These are phyloP conservation scores for Lecanicillium sp. DNA, from an alignment of 2,329 filamentous ascomycete genomes.

Conservation along the genomic window DNA sequence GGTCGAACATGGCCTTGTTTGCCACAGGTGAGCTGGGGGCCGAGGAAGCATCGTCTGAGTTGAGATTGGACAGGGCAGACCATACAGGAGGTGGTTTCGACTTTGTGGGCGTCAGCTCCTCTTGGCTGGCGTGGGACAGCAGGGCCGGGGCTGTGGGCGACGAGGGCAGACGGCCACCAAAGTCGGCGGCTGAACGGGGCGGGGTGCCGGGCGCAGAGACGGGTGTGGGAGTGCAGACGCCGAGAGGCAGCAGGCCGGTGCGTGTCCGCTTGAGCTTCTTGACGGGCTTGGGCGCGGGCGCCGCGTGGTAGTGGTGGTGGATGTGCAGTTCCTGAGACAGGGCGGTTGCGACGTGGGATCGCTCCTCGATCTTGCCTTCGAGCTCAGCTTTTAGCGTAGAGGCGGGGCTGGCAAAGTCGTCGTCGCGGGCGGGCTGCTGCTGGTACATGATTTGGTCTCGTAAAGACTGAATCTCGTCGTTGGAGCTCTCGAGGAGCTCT, in stretches of 20 bases:
- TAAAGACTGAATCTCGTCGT: conserved; percentile 85
- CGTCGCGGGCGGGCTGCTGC: conserved; percentile 62
- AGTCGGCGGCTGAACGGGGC: conserved; percentile 31
- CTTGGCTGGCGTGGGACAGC: conserved; percentile 34
- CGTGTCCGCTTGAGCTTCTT: conserved; percentile 69
- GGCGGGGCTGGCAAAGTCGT: conserved; percentile 32
- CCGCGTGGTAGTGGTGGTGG: conserved; percentile 86
- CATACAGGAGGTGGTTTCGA: conserved; percentile 49
- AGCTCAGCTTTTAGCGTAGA: conserved; percentile 68
- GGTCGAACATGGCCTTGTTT: conserved; percentile 74
- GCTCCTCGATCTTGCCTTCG: conserved; percentile 37
- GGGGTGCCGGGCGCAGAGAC: conserved; percentile 36
- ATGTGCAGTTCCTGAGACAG: conserved; percentile 75
- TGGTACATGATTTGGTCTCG: conserved; percentile 76
- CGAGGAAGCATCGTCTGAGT: conserved; percentile 65
- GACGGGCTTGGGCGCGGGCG: conserved; percentile 49
- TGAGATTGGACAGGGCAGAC: conserved; percentile 55
- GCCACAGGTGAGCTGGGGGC: conserved; percentile 66
- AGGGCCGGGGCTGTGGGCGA: conserved; percentile 35
- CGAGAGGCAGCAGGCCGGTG: conserved; percentile 49
- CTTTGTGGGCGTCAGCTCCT: conserved; percentile 45
- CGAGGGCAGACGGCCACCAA: conserved; percentile 28
- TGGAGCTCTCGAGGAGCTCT: conserved; percentile 84
- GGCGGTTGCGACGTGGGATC: conserved; percentile 15
- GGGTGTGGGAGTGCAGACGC: conserved; percentile 49